Base-by-base conservation (phyloP, 371 early-diverging fungal species). In the Dichotomocladium elegans region DNA sequence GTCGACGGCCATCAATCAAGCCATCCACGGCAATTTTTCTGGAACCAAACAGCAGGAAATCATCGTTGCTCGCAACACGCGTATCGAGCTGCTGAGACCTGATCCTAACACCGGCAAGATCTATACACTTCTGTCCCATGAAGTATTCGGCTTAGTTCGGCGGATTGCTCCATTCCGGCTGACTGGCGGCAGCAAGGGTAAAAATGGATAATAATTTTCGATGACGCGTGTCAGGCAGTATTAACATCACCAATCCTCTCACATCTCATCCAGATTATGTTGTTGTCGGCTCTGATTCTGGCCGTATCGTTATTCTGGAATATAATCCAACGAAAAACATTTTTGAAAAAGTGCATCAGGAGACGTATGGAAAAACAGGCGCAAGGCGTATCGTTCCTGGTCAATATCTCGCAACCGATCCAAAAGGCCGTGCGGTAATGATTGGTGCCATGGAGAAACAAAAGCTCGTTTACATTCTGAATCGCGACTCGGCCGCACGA, bases 351-450 rank as follows among this genome's bases (percentile, higher is more conserved):
- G 86, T 96, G 7, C 96, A 95, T 63, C 85, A 89, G 70, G 98
- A 99, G 57, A 94, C 94, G 0, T 96, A 80, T 68, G 99, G 98
- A n/a, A 95, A 95, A 63, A 85, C 92, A 12, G 99, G 98, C 10
- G 79, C 84, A 48, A 79, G 98, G 41, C 78, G 98, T 42, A 85
- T 89, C 30, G 92, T 96, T 0, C 94, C 99, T 3, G 98, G 98
- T 17, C 93, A 98, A 72, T 96, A 95, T 52, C 75, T 98, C 29
- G 95, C 98, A 2, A 76, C 85, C 3, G 99, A 99, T 76, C 98
- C 98, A 0, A 92, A 93, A 45, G 99, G 99, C 10, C 83, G 99
- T 48, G 96, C 98, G 4, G 87, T 95, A 30, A 92, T 97, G 94
- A 89, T 96, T 51, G 91, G 87, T 35, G 95, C 95, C 0, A 72